Conservation (phyloP, 768 basidiomycete species). For the Phylloporus sp. region DNA sequence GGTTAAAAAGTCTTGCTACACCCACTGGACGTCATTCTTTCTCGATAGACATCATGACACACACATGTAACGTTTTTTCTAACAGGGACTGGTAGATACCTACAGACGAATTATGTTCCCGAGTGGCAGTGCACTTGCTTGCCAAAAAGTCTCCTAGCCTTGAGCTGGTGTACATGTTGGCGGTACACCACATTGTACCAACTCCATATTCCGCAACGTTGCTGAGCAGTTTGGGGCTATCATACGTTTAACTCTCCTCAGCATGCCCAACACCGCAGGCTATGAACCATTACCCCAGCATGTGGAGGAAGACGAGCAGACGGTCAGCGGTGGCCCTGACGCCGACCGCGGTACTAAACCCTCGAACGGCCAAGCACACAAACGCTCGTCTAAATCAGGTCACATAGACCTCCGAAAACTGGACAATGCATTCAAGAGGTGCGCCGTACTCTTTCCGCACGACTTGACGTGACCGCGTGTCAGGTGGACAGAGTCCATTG, state of each 20-base stretch:
- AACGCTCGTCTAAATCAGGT: conserved; percentile 45
- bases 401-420: conserved; percentile 77
- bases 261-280: conserved; percentile 43
- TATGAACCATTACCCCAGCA: conserved; percentile 46
- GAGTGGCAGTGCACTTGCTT: conserved; percentile 21
- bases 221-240: neutral
- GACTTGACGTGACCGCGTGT: neutral
- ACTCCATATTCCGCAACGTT: conserved; percentile 4
- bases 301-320: conserved; percentile 38
- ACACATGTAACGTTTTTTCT: too few relatives aligned
- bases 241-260: conserved; percentile 4
- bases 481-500: conserved; percentile 85
- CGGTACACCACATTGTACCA: conserved; percentile 13
- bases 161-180: conserved; percentile 11
- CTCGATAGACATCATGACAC: neutral
- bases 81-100: neutral
- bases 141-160: conserved; percentile 10
- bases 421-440: conserved; percentile 83
- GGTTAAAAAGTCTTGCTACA: conserved; percentile 3
- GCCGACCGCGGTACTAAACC: conserved; percentile 22
- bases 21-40: too few relatives aligned
- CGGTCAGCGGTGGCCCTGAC: conserved; percentile 32
- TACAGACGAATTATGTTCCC: conserved; percentile 9
- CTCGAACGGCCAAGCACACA: conserved; percentile 25
- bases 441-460: conserved; percentile 6